Evolutionary conservation across 2,329 filamentous ascomycete genomes (phyloP).

Genomic region (Microdochium bolleyi): DNA sequence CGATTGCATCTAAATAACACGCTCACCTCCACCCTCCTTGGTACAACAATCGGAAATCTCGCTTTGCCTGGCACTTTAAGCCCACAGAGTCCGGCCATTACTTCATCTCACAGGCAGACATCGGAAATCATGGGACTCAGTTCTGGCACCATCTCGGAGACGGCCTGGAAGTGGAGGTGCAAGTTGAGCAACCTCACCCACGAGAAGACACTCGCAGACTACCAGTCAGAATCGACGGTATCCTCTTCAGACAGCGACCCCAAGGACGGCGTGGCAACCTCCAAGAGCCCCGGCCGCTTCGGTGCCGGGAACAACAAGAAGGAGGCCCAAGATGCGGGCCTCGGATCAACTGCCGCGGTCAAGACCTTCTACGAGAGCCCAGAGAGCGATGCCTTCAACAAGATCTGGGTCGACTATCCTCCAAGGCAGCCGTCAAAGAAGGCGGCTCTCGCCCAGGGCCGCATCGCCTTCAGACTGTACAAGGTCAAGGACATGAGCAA

Average conservation of each 20-base stretch:
- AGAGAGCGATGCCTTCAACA: conserved; percentile 8
- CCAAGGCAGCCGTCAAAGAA: conserved; percentile 32
- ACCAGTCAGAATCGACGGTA: not conserved
- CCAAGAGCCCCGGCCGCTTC: not conserved
- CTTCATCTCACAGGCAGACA: not conserved
- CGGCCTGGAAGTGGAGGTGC: conserved; percentile 14
- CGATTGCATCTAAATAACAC: too few species aligned
- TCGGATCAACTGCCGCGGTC: conserved; percentile 14
- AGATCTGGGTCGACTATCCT: conserved; percentile 31
- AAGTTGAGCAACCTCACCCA: conserved; percentile 10
- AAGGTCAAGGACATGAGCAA: conserved; percentile 35
- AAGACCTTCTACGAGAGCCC: conserved; percentile 32
- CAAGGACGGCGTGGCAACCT: not conserved
- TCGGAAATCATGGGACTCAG: not conserved
- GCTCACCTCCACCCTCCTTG: too few species aligned
- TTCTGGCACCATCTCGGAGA: conserved; percentile 3
- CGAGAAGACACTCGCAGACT: conserved; percentile 13
- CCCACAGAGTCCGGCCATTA: too few species aligned
- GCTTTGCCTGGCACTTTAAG: too few species aligned
- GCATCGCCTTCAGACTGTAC: conserved; percentile 35
- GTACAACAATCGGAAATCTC: too few species aligned
- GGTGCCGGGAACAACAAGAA: not conserved
- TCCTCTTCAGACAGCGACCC: conserved; percentile 3
- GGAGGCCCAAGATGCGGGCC: conserved; percentile 7
- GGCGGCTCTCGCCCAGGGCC: conserved; percentile 24